Base-by-base conservation (phyloP, 164 flowering plant genomes). In the Warburgia ugandensis region DNA sequence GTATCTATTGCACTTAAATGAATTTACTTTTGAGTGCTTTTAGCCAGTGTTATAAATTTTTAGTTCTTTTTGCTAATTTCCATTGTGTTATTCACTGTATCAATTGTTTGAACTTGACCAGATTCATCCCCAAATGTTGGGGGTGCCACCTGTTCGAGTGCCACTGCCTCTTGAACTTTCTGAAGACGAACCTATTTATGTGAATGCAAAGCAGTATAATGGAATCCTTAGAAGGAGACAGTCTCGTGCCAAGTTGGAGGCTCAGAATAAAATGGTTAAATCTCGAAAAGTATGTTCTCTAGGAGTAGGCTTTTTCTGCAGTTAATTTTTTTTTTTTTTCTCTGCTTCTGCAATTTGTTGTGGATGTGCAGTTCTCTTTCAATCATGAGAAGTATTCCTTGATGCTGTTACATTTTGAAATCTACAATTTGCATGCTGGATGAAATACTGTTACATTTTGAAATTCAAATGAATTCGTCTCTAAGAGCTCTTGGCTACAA, bases 161-260 rank as follows among this genome's bases (percentile, higher is more conserved):
- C 84, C 86, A 16, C 59, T 89, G 37, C 97, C 87, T n/a, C n/a
- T n/a, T 57, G 79, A 75, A 52, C 37, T 81, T 40, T 64, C 82
- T 12, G 86, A 86, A 37, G 86, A 83, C 35, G 87, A 78, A 19
- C 94, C 97, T 38, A 77, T 88, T 17, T 87, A 60, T 63, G 96
- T 87, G 29, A 87, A 87, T 65, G 80, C 96, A 6, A 81, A 83
- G 59, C 97, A 89, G 52, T 89, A 81, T 61, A 72, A 71, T 56
- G 88, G 78, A 8, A 89, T 89, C 48, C 76, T 86, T 28, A 74
- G 86, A 37, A 73, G 97, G 63, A 69, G 97, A 53, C 78, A 81
- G 62, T 68, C 70, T 2, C 80, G 95, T 38, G 95, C 97, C 32
- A 89, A 80, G 74, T 79, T 77, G 3, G 95, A 89, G 76, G 84